Evolutionary conservation across 169 alveolate genomes (phyloP).

Genomic region (Cryptosporidium ubiquitum): DNA sequence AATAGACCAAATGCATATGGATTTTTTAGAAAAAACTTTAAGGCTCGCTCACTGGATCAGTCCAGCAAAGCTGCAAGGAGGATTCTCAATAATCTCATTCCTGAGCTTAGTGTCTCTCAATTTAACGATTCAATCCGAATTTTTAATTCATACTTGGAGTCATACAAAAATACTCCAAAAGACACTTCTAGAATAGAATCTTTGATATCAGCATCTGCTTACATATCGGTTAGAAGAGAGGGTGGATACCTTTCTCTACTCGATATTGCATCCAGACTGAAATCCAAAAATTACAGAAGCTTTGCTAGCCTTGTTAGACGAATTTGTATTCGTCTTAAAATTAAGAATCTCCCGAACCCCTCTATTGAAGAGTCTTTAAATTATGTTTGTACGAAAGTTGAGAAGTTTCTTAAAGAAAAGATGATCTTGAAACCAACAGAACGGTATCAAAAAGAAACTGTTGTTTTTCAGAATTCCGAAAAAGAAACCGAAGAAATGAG

Average conservation of each 20-base stretch:
- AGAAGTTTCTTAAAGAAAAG: constrained; percentile 4
- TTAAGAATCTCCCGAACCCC: constrained; percentile 13
- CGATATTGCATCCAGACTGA: constrained; percentile 6
- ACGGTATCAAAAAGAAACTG: not conserved
- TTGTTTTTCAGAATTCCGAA: not conserved
- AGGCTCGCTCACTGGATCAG: constrained; percentile 13
- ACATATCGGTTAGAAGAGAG: constrained; percentile 36
- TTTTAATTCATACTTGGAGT: constrained; percentile 25
- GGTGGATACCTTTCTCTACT: constrained; percentile 49
- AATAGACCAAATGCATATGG: constrained; percentile 35
- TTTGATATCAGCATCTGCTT: constrained; percentile 22
- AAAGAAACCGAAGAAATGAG: not conserved
- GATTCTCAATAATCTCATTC: not conserved
- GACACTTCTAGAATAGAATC: constrained; percentile 3
- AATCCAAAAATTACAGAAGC: constrained; percentile 13
- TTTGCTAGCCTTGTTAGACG: constrained; percentile 41
- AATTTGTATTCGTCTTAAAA: constrained; percentile 19
- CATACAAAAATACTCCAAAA: constrained; percentile 11
- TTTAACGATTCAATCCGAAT: constrained; percentile 22
- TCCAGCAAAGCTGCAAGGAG: constrained; percentile 28
- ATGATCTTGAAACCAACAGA: not conserved
- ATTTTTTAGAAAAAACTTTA: constrained; percentile 23
- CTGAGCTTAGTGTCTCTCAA: constrained; percentile 39
- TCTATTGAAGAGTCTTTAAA: constrained; percentile 25
- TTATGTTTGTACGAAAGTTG: not conserved